phyloP scores from a whole-genome alignment of 148 eudicot genomes.

The Talinum fruticosum region DNA sequence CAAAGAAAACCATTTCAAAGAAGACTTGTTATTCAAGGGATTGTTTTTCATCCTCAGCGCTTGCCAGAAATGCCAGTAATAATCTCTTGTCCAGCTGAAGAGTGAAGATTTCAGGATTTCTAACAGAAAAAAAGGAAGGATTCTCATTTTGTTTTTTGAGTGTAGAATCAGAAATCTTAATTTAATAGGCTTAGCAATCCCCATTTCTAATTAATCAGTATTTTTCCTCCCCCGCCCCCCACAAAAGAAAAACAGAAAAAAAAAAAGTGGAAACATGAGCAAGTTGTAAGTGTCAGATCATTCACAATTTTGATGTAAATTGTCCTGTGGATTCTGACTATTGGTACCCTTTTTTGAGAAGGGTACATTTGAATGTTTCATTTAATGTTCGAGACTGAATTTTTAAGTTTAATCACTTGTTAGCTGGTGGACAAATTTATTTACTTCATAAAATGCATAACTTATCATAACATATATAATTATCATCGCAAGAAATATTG shows the following conservation, averaged over 20 bases:
- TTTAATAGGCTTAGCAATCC: no score
- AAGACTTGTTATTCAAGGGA: slow-evolving; percentile 26
- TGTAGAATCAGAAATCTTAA: no score
- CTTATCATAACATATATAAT: not conserved
- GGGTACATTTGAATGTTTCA: not conserved
- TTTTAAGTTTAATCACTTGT: no score
- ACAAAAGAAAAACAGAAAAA: no score
- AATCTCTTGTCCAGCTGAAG: not conserved
- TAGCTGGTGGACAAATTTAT: not conserved
- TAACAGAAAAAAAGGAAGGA: not conserved
- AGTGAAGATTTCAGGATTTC: not conserved
- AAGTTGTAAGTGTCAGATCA: not conserved
- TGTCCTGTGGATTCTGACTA: not conserved
- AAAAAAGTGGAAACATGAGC: not conserved
- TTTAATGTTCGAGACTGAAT: not conserved
- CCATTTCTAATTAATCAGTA: not conserved
- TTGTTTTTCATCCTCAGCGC: not conserved
- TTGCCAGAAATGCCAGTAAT: not conserved
- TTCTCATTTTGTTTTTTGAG: not conserved
- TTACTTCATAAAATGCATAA: not conserved
- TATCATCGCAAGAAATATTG: no score
- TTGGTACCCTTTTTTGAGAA: not conserved
- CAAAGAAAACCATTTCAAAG: slow-evolving; percentile 55
- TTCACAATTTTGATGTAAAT: not conserved
- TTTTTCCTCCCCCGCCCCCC: not conserved